Evolutionary conservation across 2,329 filamentous ascomycete genomes (phyloP).

Genomic region (Aureobasidium melanogenum): DNA sequence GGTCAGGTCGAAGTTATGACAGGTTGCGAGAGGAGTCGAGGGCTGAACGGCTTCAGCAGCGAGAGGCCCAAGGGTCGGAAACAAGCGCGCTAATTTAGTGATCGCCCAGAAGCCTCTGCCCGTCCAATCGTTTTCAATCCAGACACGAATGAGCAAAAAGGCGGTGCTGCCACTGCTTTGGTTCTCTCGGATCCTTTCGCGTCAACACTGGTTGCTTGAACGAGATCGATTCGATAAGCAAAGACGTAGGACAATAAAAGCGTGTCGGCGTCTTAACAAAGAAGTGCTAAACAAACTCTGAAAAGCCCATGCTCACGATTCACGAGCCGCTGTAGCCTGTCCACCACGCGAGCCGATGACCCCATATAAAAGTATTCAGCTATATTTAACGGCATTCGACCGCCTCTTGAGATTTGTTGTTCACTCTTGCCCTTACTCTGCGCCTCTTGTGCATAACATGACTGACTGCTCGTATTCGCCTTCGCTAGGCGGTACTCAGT

Average conservation of each 20-base stretch:
- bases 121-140: background rate
- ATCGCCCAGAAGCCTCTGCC: background rate
- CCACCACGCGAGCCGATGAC: background rate
- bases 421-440: background rate
- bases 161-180: background rate
- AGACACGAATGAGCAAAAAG: background rate
- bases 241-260: background rate
- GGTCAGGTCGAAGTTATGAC: background rate
- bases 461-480: background rate
- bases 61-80: background rate
- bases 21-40: background rate
- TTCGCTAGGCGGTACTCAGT: background rate
- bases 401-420: background rate
- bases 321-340: no score
- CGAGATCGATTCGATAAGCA: background rate
- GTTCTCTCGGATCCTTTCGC: background rate
- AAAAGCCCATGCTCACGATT: background rate
- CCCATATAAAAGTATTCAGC: background rate
- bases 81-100: background rate
- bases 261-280: background rate
- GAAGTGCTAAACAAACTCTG: conserved; percentile 1
- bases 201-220: background rate
- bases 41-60: background rate
- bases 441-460: background rate
- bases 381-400: background rate